Base-by-base conservation (phyloP, 768 basidiomycete species). In the Bullera alba region DNA sequence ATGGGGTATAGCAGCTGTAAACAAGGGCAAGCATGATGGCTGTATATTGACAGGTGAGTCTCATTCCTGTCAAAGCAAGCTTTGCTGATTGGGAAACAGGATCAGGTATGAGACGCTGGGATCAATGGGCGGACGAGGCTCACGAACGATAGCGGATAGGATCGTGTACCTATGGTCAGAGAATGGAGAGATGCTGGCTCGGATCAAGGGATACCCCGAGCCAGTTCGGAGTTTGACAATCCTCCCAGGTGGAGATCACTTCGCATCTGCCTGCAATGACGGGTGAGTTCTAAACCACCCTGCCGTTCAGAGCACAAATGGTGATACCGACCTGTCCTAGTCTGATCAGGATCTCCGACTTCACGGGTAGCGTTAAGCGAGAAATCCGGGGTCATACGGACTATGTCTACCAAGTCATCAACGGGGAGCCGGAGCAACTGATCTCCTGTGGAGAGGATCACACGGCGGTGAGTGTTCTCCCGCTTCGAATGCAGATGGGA, bases 401-500 rank as follows among this genome's bases (percentile, higher is more conserved):
- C 38, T 72, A 68, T 34, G 61, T 67, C 16, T 72, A 70, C 46
- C 50, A 61, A 7, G 49, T 68, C 19, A 30, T 46, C 5, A 36
- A 56, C 3, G 48, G 50, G 2, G 23, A 29, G 0, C 22, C 49
- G 2, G 60, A 54, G 2, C 38, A 54, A 19, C 25, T 69, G 2
- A 46, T 66, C 5, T 63, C 61, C 7, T 65, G 60, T 22, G 67
- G 71, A 16, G 71, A 72, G 36, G 71, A 72, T 48, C 67, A 70
- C 46, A 62, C 54, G 17, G 62, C 52, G n/a, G 65, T 63, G 25
- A 52, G 64, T 48, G 10, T 5, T 14, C 10, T 25, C 23, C 28
- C n/a, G 19, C n/a, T n/a, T 41, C 16, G 28, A 23, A 19, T 23
- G 45, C 29, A 23, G 5, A 12, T 6, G 15, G 41, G 16, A 17